phyloP scores from a whole-genome alignment of 1,284 basidiomycete genomes.

The Clitocybe nebularis region DNA sequence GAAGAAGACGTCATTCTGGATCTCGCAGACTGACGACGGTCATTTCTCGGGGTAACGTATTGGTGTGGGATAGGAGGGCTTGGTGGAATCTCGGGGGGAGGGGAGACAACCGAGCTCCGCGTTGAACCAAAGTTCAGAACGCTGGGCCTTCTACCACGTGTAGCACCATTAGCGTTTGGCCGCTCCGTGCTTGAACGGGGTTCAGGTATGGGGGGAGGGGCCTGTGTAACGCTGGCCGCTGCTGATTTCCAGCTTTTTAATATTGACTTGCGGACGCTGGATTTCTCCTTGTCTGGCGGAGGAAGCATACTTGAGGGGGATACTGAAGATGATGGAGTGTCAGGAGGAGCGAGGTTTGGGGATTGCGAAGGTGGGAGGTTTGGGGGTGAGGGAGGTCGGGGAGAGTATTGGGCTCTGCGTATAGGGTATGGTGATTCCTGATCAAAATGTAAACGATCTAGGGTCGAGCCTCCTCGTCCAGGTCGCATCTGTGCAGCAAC shows the following conservation, averaged over 20 bases:
- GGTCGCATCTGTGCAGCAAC: constrained; percentile 32
- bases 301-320: background rate
- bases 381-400: constrained; percentile 28
- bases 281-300: constrained; percentile 30
- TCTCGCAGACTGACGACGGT: constrained; percentile 24
- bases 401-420: constrained; percentile 24
- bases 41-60: constrained; percentile 23
- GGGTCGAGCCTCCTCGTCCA: constrained; percentile 22
- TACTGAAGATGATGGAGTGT: background rate
- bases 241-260: constrained; percentile 48
- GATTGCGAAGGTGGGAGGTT: constrained; percentile 17
- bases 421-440: constrained; percentile 64
- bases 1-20: constrained; percentile 31
- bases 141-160: constrained; percentile 30
- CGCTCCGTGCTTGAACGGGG: constrained; percentile 25
- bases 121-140: constrained; percentile 29
- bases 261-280: constrained; percentile 61
- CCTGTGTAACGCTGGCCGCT: constrained; percentile 12
- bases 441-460: constrained; percentile 55
- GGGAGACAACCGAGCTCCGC: constrained; percentile 27
- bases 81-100: constrained; percentile 36
- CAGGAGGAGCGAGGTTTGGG: constrained; percentile 12
- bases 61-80: constrained; percentile 44
- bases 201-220: constrained; percentile 3
- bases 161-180: constrained; percentile 14